Base-by-base conservation (phyloP, 495 filamentous ascomycete species). In the Staphylotrichum longicolle region DNA sequence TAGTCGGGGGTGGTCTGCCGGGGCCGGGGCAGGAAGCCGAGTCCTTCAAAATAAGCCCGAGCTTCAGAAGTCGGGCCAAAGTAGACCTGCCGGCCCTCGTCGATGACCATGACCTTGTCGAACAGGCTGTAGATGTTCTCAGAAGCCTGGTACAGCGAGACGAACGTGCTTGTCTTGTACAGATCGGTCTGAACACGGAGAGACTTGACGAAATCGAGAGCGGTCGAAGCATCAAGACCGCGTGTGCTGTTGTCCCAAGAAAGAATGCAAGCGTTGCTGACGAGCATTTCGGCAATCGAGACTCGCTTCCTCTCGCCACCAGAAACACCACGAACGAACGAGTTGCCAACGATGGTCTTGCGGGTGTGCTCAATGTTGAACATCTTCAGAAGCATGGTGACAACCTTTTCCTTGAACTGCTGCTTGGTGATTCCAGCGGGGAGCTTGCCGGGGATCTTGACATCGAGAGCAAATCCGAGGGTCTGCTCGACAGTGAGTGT, bases 231-330 rank as follows among this genome's bases (percentile, higher is more conserved):
- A 67, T 96, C 91, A 11, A 96, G 78, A 40, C 91, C 91, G 51
- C 91, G 85, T 3, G 91, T 93, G 51, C 81, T 85, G 75, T 96
- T 94, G 70, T 95, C 91, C 89, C 90, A 94, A 3, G 84, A 88
- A 42, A 85, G 77, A 32, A 96, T 80, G 45, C 85, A 85, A 8
- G 85, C 87, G 54, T 88, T 86, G 3, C 88, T 89, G 50, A 88
- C 80, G 78, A 93, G 85, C 77, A 83, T 82, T 67, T 86, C 84
- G 32, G 86, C 85, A 54, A 90, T 88, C n/a, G 81, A 85, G 27
- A 89, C 86, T 54, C 91, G 85, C 72, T 92, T 92, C 34, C 89
- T 79, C 69, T 96, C 91, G 27, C 91, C 91, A 46, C 91, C 91
- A 32, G 86, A 90, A n/a, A 95, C 83, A 63, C 91, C 91, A 14